Percentiles rank a stretch among this genome's conserved stretches.
These are phyloP conservation scores for Nematodospora valgi DNA, from an alignment of 805 yeast genomes.

Conservation along the genomic window DNA sequence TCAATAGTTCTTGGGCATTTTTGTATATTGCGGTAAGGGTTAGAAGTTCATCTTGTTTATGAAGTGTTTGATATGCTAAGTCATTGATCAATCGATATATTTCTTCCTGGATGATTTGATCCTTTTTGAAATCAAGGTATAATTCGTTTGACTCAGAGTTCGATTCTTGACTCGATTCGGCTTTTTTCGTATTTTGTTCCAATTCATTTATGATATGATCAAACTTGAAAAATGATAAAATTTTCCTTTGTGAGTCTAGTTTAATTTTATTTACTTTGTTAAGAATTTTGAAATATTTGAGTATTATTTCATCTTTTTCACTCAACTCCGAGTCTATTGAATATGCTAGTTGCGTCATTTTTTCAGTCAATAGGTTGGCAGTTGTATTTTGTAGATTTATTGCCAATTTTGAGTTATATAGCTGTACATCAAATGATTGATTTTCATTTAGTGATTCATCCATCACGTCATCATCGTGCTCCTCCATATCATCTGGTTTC, in stretches of 20 bases:
- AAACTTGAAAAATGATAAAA: constrained; percentile 27
- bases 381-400: constrained; percentile 31
- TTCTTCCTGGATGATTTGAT: constrained; percentile 38
- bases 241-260: constrained; percentile 24
- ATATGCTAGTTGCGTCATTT: constrained; percentile 35
- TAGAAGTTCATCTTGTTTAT: constrained; percentile 27
- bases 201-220: constrained; percentile 30
- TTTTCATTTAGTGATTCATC: constrained; percentile 9
- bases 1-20: neutral
- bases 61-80: constrained; percentile 32
- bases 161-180: constrained; percentile 15
- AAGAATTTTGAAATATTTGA: constrained; percentile 23
- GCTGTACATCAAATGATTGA: constrained; percentile 35
- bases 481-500: constrained; percentile 6
- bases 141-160: constrained; percentile 6
- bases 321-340: constrained; percentile 36
- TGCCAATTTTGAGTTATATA: constrained; percentile 33
- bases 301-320: constrained; percentile 32
- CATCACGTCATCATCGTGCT: neutral
- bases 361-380: constrained; percentile 34
- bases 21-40: constrained; percentile 5
- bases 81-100: constrained; percentile 38
- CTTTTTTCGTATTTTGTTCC: constrained; percentile 1
- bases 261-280: constrained; percentile 22
- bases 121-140: constrained; percentile 23